Evolutionary conservation across 768 basidiomycete genomes (phyloP), one percentile per base, ranked within the genome.

Genomic region (Serendipita sp.): DNA sequence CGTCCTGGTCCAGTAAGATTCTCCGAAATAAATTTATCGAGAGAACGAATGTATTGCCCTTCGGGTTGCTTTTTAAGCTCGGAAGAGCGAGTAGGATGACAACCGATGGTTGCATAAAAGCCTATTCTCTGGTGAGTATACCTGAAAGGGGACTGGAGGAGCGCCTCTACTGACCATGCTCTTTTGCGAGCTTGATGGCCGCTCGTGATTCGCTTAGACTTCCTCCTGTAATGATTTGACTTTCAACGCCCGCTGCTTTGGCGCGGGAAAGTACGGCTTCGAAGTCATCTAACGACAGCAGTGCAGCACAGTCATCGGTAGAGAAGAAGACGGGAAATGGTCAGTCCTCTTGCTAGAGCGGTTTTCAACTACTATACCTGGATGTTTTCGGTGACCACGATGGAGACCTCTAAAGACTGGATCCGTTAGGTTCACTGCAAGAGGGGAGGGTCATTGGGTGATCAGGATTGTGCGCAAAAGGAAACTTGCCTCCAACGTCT

Each of bases 151-250:
- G 28, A 11, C 13, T 4, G 45, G 38, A 63, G 46, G 2, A 68
- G 76, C 63, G 63, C 41, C 13, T 41, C 7, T 7, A 41, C 5
- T 13, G 41, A 83, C 86, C 76, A 66, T 81, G 75, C 69, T 82
- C 70, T 63, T 77, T 75, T 2, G 89, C 86, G n/a, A 92, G 75
- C 37, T 73, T 70, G 51, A 90, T 66, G 0, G 87, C 86, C 4
- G 79, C 72, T 65, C 74, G 73, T 7, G 85, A 86, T 69, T 90
- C 88, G 3, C 73, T 71, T 37, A 91, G 74, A 62, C 83, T 86
- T 1, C 84, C 84, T 0, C 89, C 89, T 1, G 89, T 91, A 54
- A 92, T 80, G 70, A 92, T 81, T 78, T 88, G 84, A 18, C 80
- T 80, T 67, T 79, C 78, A 15, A 91, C 82, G 0, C 86, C 86